Percentiles rank a stretch among this genome's conserved stretches.
Evolutionary conservation across 2,329 filamentous ascomycete species (phyloP).

Genomic region (Arthroderma sp.): DNA sequence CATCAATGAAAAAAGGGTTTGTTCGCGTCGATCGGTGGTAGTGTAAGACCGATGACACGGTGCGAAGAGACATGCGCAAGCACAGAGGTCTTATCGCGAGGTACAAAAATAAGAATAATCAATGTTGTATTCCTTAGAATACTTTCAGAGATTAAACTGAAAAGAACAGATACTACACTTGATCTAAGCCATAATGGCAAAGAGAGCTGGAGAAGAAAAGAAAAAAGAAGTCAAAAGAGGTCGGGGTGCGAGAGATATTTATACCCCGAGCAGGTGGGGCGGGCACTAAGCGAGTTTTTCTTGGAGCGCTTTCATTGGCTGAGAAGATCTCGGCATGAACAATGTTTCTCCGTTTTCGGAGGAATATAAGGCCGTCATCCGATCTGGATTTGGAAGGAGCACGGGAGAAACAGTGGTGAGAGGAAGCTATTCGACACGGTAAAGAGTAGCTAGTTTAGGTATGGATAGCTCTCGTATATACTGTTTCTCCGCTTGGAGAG

Average conservation of each 20-base stretch:
- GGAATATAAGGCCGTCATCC: not conserved
- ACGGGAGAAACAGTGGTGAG: too few relatives aligned
- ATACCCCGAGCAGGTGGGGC: slow-evolving; percentile 17
- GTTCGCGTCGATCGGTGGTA: slow-evolving; percentile 60
- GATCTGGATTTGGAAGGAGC: not conserved
- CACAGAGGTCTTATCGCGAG: slow-evolving; percentile 49
- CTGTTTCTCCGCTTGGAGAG: too few relatives aligned
- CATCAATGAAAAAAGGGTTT: slow-evolving; percentile 47
- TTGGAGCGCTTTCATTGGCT: slow-evolving; percentile 7
- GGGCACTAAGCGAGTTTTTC: slow-evolving; percentile 11
- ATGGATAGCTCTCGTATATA: too few relatives aligned
- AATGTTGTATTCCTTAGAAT: slow-evolving; percentile 57
- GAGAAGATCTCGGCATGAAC: not conserved
- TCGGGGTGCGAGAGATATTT: slow-evolving; percentile 19
- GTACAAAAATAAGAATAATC: slow-evolving; percentile 75
- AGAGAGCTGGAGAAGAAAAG: slow-evolving; percentile 40
- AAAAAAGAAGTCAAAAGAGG: slow-evolving; percentile 26
- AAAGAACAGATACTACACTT: slow-evolving; percentile 96
- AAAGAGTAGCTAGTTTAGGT: too few relatives aligned
- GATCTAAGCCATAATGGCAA: slow-evolving; percentile 62
- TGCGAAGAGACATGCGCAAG: slow-evolving; percentile 56
- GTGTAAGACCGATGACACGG: slow-evolving; percentile 67
- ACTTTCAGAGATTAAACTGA: slow-evolving; percentile 94
- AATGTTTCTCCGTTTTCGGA: not conserved
- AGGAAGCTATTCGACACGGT: too few relatives aligned